Evolutionary conservation across 768 basidiomycete species (phyloP), one percentile per base, ranked within the genome.

Genomic region (Chiua virens): DNA sequence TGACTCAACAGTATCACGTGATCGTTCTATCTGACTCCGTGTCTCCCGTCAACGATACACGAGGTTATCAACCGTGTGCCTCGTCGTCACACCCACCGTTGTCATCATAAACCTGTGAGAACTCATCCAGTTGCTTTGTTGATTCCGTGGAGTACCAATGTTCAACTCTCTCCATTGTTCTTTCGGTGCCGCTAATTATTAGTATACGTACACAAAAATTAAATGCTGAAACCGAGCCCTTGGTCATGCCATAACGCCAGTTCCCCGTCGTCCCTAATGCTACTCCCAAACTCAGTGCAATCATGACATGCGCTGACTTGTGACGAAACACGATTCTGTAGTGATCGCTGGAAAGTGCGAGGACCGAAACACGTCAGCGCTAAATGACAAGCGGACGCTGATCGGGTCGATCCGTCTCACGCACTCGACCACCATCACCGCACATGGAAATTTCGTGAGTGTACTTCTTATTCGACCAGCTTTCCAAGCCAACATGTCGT

Each of bases 361-460:
- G n/a, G n/a, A n/a, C n/a, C n/a, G n/a, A n/a, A 25, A 25, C 25
- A 25, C 25, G 25, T 25, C 25, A 25, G 25, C 8, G n/a, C 8
- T 4, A 25, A 25, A 25, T 25, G 4, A 25, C 27, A 8, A 27
- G 27, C 27, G 27, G 27, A 27, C 4, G 27, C 27, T 8, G 9
- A 27, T 27, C 5, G 27, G 27, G 9, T 27, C 27, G 6, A 7
- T 27, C 6, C 27, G 27, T 27, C 8, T 27, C 27, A 27, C n/a
- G n/a, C 23, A 23, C 27, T 27, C 6, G 27, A 27, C 27, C 8
- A 8, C 27, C 27, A 25, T 25, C 28, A 30, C 2, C 28, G 9
- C 25, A 20, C 56, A 77, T 76, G 75, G 75, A 78, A 50, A 74
- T 76, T 45, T 77, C 76, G 77, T 79, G 60, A 70, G 77, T 53